These are phyloP conservation scores for Dictyostelium discoideum DNA, from an alignment of 78 protist species.

Conservation along the genomic window DNA sequence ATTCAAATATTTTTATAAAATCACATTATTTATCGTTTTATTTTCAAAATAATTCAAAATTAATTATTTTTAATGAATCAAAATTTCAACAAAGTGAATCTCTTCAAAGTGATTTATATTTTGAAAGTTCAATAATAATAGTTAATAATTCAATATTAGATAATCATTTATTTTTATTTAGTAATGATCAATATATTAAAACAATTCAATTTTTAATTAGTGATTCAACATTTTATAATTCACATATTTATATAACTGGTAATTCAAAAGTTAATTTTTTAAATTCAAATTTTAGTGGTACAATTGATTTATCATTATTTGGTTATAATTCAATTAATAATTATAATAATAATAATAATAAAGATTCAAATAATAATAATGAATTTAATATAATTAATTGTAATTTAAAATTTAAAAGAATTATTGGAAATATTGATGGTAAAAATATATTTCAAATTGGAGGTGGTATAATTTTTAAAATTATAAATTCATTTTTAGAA, in stretches of 20 bases:
- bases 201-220: neutral
- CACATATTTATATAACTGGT: neutral
- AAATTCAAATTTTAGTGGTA: neutral
- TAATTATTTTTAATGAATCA: too few relatives aligned
- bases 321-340: too few relatives aligned
- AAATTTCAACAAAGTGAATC: neutral
- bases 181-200: neutral
- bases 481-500: neutral
- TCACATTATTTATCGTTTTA: neutral
- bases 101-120: neutral
- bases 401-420: neutral
- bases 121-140: neutral
- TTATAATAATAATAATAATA: too few relatives aligned
- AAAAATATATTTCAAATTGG: neutral
- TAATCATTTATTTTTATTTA: too few relatives aligned
- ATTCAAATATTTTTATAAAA: too few relatives aligned
- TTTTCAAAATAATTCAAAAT: too few relatives aligned
- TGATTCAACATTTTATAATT: too few relatives aligned
- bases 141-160: neutral
- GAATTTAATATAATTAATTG: neutral
- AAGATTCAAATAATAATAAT: neutral
- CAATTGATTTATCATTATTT: neutral
- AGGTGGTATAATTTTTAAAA: neutral
- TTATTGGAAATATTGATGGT: neutral
- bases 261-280: neutral